Percentiles rank a stretch among this genome's conserved stretches.
Evolutionary conservation across 2,329 filamentous ascomycete species (phyloP).

Genomic region (Ophioceras dolichostomum): DNA sequence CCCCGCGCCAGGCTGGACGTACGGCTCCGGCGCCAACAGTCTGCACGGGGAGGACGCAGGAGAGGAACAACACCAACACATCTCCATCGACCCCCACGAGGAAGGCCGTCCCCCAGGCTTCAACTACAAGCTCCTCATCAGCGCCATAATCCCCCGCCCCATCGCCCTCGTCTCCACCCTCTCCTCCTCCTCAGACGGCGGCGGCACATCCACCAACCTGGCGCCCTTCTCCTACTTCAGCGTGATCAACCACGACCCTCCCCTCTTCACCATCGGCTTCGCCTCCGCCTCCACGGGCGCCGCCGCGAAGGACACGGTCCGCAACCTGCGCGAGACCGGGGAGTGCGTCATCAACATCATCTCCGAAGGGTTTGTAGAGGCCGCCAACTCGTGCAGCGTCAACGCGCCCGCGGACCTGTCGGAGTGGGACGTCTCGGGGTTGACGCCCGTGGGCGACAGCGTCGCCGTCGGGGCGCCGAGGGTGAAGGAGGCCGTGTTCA

Average conservation of each 20-base stretch:
- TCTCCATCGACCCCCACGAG: constrained; percentile 72
- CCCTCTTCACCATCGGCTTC: constrained; percentile 58
- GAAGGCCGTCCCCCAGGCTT: constrained; percentile 51
- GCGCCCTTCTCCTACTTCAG: constrained; percentile 85
- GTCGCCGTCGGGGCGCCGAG: constrained; percentile 54
- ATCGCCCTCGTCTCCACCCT: constrained; percentile 52
- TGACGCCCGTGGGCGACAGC: constrained; percentile 51
- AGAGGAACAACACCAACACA: constrained; percentile 36
- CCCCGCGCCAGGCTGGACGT: constrained; percentile 50
- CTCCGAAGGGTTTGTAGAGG: constrained; percentile 72
- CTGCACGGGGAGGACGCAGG: constrained; percentile 14
- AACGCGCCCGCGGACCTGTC: constrained; percentile 66
- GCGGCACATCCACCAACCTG: constrained; percentile 49
- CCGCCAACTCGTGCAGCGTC: constrained; percentile 69
- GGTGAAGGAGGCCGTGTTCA: constrained; percentile 73
- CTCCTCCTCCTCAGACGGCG: constrained; percentile 48
- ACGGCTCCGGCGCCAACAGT: constrained; percentile 53
- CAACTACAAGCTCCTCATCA: constrained; percentile 93
- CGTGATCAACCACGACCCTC: constrained; percentile 74
- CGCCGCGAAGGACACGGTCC: constrained; percentile 63
- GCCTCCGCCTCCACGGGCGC: constrained; percentile 21
- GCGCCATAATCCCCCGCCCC: constrained; percentile 68
- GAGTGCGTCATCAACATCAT: constrained; percentile 86
- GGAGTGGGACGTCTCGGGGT: constrained; percentile 69
- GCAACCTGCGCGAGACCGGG: constrained; percentile 56